Percentiles rank a stretch among this genome's conserved stretches.
phyloP scores from a whole-genome alignment of 768 basidiomycete species.

The Hericium erinaceus region DNA sequence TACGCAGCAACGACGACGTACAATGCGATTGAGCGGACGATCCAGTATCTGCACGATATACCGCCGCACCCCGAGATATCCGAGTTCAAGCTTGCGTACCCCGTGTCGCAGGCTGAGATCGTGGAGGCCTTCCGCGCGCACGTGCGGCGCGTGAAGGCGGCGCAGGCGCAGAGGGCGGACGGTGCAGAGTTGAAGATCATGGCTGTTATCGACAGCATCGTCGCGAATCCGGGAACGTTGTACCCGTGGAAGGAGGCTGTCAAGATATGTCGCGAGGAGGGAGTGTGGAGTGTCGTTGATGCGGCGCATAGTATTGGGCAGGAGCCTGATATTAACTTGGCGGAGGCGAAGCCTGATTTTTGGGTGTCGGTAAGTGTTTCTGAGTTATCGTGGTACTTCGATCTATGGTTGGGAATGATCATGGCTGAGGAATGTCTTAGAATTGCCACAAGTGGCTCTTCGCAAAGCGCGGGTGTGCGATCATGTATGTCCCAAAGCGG shows the following conservation, averaged over 20 bases:
- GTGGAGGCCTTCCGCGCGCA: conserved; percentile 37
- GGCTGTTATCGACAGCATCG: conserved; percentile 62
- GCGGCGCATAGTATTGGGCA: conserved; percentile 77
- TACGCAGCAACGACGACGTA: conserved; percentile 48
- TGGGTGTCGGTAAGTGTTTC: conserved; percentile 68
- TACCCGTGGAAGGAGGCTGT: conserved; percentile 71
- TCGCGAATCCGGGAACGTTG: conserved; percentile 47
- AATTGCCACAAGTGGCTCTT: conserved; percentile 87
- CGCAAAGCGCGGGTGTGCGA: conserved; percentile 55
- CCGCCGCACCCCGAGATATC: conserved; percentile 43
- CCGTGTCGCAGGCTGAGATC: conserved; percentile 46
- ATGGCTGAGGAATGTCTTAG: conserved; percentile 22
- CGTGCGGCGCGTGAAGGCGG: conserved; percentile 23
- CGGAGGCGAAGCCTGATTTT: conserved; percentile 55
- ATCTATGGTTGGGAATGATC: neutral
- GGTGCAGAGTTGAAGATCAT: conserved; percentile 38
- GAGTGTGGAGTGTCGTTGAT: conserved; percentile 62
- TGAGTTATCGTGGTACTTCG: neutral
- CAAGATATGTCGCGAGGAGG: conserved; percentile 48
- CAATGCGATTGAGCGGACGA: conserved; percentile 38
- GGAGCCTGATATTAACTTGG: conserved; percentile 50
- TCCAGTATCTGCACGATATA: conserved; percentile 45
- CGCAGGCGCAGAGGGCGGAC: conserved; percentile 12
- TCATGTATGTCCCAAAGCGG: conserved; percentile 67
- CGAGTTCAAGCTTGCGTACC: conserved; percentile 44